A percentile compares a stretch with the other conserved stretches of the same genome.
Conservation (phyloP, 1,139 yeast species). For the Yamadazyma oceani region DNA sequence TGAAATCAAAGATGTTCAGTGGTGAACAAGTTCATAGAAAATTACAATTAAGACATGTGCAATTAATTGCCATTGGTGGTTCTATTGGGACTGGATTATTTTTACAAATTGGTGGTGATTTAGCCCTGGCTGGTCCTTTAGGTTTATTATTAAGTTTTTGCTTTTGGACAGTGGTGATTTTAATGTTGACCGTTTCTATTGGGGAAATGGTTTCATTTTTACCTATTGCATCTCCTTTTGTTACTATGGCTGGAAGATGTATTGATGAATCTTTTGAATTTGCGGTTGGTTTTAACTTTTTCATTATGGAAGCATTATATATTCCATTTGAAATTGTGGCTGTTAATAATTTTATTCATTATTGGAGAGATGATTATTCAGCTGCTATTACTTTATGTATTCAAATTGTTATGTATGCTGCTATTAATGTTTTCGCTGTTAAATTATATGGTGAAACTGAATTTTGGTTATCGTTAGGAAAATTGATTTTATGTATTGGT, state of each 20-base stretch:
- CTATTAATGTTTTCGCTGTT: slow-evolving; percentile 73
- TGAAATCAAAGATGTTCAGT: slow-evolving; percentile 1
- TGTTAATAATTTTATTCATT: slow-evolving; percentile 74
- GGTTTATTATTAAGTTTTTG: slow-evolving; percentile 43
- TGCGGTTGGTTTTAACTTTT: slow-evolving; percentile 79
- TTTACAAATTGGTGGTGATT: slow-evolving; percentile 37
- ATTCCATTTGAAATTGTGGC: slow-evolving; percentile 84
- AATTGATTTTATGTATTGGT: slow-evolving; percentile 69
- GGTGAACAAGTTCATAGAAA: slow-evolving; percentile 15
- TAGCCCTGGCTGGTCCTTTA: slow-evolving; percentile 48
- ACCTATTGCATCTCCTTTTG: slow-evolving; percentile 68
- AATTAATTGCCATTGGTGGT: slow-evolving; percentile 36
- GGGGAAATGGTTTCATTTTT: slow-evolving; percentile 84
- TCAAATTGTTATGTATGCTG: slow-evolving; percentile 60
- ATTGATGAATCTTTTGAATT: slow-evolving; percentile 72
- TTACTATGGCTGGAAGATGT: slow-evolving; percentile 54
- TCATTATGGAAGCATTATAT: slow-evolving; percentile 71
- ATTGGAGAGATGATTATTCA: slow-evolving; percentile 74
- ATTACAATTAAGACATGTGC: slow-evolving; percentile 27
- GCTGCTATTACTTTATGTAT: slow-evolving; percentile 64
- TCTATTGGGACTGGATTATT: slow-evolving; percentile 38
- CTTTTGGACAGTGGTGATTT: slow-evolving; percentile 52
- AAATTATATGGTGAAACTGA: slow-evolving; percentile 75
- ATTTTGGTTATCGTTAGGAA: slow-evolving; percentile 77
- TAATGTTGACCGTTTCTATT: slow-evolving; percentile 63